Conservation (phyloP, 2,329 filamentous ascomycete genomes). For the Epichloe gansuensis region DNA sequence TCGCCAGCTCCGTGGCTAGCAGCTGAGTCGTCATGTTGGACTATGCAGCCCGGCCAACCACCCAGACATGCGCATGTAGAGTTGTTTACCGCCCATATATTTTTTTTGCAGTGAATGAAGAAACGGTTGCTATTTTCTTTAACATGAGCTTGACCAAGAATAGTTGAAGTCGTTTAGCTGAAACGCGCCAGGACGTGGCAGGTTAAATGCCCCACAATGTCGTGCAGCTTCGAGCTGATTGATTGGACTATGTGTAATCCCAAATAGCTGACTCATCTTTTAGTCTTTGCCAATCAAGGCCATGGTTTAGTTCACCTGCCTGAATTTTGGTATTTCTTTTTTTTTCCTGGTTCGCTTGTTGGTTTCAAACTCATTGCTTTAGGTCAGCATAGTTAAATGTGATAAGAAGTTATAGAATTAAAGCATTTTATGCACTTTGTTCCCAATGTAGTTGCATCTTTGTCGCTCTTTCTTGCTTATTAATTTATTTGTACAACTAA, state of each 20-base stretch:
- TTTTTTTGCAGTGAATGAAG: slow-evolving; percentile 1
- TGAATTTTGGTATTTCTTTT: too few species aligned
- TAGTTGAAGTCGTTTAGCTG: not conserved
- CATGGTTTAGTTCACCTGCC: too few species aligned
- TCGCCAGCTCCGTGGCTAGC: slow-evolving; percentile 74
- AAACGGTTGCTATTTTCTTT: not conserved
- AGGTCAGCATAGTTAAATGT: too few species aligned
- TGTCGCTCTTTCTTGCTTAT: too few species aligned
- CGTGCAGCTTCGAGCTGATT: not conserved
- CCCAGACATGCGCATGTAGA: slow-evolving; percentile 14
- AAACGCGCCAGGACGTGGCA: slow-evolving; percentile 3
- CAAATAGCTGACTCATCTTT: not conserved
- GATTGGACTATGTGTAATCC: not conserved
- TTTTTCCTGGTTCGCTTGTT: too few species aligned
- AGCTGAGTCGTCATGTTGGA: slow-evolving; percentile 79
- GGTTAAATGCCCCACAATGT: slow-evolving; percentile 1
- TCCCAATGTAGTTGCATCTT: too few species aligned
- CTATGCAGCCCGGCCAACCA: slow-evolving; percentile 10
- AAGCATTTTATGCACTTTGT: too few species aligned
- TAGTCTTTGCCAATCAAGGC: not conserved
- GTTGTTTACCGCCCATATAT: slow-evolving; percentile 16
- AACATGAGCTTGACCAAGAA: not conserved
- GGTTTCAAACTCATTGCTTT: too few species aligned
- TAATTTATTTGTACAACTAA: too few species aligned
- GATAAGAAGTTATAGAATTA: too few species aligned